These are phyloP conservation scores for Phoma sp. DNA, from an alignment of 2,329 filamentous ascomycete genomes.

Conservation along the genomic window DNA sequence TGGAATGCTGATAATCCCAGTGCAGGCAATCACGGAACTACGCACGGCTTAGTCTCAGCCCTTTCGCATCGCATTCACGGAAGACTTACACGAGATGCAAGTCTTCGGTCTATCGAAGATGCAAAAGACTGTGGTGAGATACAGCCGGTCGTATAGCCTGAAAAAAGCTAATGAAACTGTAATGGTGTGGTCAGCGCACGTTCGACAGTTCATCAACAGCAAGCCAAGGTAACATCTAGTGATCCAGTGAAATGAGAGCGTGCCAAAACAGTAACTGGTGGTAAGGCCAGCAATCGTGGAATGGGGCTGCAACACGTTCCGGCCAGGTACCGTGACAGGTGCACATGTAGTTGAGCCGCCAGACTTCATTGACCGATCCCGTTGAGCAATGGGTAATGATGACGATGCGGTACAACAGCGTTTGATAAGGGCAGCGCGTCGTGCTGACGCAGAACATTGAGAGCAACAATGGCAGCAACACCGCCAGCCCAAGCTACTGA, in stretches of 20 bases:
- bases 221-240: background rate
- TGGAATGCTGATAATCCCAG: constrained; percentile 54
- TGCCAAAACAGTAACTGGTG: constrained; percentile 1
- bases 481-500: background rate
- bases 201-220: constrained; percentile 1
- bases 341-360: constrained; percentile 10
- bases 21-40: constrained; percentile 48
- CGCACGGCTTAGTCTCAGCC: constrained; percentile 35
- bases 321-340: constrained; percentile 3
- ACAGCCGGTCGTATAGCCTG: constrained; percentile 26
- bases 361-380: constrained; percentile 4
- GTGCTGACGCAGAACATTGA: constrained; percentile 4
- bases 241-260: constrained; percentile 7
- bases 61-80: background rate
- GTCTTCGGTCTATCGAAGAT: constrained; percentile 27
- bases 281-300: constrained; percentile 1
- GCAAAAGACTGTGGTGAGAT: constrained; percentile 23
- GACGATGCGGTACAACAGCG: constrained; percentile 1
- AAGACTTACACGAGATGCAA: constrained; percentile 32
- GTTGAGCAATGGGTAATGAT: background rate
- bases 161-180: constrained; percentile 17
- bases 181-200: constrained; percentile 22
- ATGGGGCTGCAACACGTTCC: constrained; percentile 14
- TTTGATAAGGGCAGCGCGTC: constrained; percentile 11
- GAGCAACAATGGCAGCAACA: constrained; percentile 1